Base-by-base conservation (phyloP, 129 eudicot species). In the Smallanthus sonchifolius region DNA sequence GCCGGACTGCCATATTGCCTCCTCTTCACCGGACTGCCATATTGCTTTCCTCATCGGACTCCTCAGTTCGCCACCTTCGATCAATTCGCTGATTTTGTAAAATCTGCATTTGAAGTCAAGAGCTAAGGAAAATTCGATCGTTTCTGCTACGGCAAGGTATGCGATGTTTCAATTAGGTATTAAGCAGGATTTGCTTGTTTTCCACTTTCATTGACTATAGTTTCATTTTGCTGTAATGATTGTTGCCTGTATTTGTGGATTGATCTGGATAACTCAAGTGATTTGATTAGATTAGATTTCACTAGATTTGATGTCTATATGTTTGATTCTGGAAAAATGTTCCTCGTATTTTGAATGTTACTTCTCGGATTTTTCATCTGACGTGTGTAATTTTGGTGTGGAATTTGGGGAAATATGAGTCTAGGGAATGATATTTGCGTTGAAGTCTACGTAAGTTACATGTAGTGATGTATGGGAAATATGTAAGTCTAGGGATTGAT, bases 221-320 rank as follows among this genome's bases (percentile, higher is more conserved):
- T 49, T 65, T 65, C 52, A 28, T 40, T 42, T 39, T 40, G 48
- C 66, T 63, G 14, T 19, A 48, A 4, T 49, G 40, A 37, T 49
- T 57, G 69, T 35, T 69, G 40, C 2, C 11, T 68, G 60, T 56
- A 35, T 32, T 10, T 36, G 70, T 69, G 54, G 47, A 38, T 40
- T 77, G 83, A 79, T 79, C 83, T 79, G 77, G 32, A 37, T 28
- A 28, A 39, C 65, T 72, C 39, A 42, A 72, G 4, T 79, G 73
- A 64, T 64, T 79, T 51, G 76, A 60, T 48, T n/a, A n/a, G n/a
- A n/a, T n/a, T n/a, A n/a, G n/a, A n/a, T n/a, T n/a, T n/a, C n/a
- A n/a, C n/a, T 42, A 49, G 32, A 51, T 52, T 32, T 67, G 74
- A 67, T 39, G 57, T 52, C 7, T 10, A 4, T 16, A n/a, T 63